Conservation (phyloP, 331 rosid genomes). For the Pyrus hybrid region DNA sequence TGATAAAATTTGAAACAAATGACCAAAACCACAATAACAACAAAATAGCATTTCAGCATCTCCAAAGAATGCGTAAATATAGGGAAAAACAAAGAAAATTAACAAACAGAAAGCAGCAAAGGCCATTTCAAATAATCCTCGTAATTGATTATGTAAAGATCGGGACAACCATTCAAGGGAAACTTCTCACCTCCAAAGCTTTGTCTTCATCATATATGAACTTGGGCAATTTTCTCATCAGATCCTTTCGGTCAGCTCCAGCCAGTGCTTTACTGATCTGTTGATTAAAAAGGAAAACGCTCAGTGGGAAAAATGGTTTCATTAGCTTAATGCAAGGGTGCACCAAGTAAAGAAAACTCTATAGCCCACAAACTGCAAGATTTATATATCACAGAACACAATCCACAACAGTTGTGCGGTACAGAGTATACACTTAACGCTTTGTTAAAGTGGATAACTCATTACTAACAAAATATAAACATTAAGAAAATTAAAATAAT, state of each 20-base stretch:
- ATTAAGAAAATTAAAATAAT: background rate
- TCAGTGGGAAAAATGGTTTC: slow-evolving; percentile 7
- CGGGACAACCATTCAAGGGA: slow-evolving; percentile 4
- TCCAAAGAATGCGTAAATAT: background rate
- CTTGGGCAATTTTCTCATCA: slow-evolving; percentile 90
- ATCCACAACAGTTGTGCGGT: background rate
- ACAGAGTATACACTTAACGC: background rate
- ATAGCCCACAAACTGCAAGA: background rate
- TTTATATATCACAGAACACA: slow-evolving; percentile 1
- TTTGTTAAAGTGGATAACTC: background rate
- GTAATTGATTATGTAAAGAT: slow-evolving; percentile 8
- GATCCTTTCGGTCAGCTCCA: slow-evolving; percentile 79
- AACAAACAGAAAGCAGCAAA: background rate
- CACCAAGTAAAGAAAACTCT: slow-evolving; percentile 2
- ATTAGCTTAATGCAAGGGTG: background rate
- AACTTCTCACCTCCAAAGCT: slow-evolving; percentile 70
- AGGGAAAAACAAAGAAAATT: background rate
- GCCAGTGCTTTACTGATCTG: slow-evolving; percentile 89
- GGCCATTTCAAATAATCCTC: background rate
- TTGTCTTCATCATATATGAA: slow-evolving; percentile 94
- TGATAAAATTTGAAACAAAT: background rate
- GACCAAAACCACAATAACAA: background rate
- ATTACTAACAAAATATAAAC: background rate
- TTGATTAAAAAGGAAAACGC: background rate
- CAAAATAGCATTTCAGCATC: background rate